Conservation (phyloP, 2,329 filamentous ascomycete genomes). For the Sporothrix curviconia region DNA sequence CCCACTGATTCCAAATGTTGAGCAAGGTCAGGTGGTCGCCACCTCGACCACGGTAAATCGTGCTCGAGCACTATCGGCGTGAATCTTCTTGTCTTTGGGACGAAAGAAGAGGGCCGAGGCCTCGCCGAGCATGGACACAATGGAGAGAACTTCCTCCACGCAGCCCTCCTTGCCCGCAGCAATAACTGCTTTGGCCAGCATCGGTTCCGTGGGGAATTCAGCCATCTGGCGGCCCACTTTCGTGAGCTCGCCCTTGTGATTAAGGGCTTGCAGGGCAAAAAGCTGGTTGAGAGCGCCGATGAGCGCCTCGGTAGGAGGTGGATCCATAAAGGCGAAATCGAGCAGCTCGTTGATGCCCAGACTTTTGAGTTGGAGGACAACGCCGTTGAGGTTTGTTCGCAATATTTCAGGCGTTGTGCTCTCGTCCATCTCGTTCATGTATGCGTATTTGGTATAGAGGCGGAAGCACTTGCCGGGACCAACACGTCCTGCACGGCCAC, state of each 20-base stretch:
- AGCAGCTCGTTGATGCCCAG: slow-evolving; percentile 88
- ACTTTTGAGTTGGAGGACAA: slow-evolving; percentile 80
- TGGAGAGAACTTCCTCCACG: slow-evolving; percentile 83
- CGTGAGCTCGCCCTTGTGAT: slow-evolving; percentile 81
- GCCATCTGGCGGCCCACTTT: slow-evolving; percentile 91
- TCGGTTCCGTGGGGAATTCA: slow-evolving; percentile 62
- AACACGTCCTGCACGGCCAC: slow-evolving; percentile 86
- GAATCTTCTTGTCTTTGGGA: slow-evolving; percentile 94
- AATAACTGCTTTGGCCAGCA: slow-evolving; percentile 83
- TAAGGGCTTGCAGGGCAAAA: slow-evolving; percentile 83
- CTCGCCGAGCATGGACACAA: slow-evolving; percentile 92
- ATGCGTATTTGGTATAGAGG: slow-evolving; percentile 87
- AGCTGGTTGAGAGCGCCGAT: slow-evolving; percentile 85
- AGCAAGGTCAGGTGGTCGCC: slow-evolving; percentile 84
- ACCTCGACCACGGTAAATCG: slow-evolving; percentile 83
- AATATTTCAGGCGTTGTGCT: slow-evolving; percentile 90
- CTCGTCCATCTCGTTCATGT: slow-evolving; percentile 91
- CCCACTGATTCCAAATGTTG: slow-evolving; percentile 94
- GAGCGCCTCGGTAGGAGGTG: slow-evolving; percentile 80
- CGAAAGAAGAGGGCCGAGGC: slow-evolving; percentile 85
- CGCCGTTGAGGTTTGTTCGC: slow-evolving; percentile 75
- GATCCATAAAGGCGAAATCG: slow-evolving; percentile 94
- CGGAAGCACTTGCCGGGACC: slow-evolving; percentile 89
- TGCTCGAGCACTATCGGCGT: slow-evolving; percentile 83
- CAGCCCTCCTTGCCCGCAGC: slow-evolving; percentile 87